phyloP scores from a whole-genome alignment of 2,329 filamentous ascomycete genomes.

The Leptographium wingfieldii region DNA sequence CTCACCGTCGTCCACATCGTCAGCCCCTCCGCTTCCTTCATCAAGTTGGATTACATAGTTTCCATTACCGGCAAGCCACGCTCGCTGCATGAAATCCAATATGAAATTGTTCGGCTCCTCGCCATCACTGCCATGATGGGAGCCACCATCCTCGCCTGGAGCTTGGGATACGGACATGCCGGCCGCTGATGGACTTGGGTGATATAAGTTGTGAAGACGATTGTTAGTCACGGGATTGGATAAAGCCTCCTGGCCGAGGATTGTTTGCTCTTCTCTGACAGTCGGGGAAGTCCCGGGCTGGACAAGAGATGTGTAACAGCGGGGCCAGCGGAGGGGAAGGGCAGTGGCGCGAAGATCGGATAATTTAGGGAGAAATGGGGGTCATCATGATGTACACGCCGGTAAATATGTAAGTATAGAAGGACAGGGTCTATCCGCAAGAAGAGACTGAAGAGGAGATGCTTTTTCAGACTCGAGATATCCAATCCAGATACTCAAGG shows the following conservation, averaged over 20 bases:
- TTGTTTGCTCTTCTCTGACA: not conserved
- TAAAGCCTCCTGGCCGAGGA: not conserved
- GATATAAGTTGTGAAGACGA: not conserved
- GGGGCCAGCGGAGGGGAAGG: not conserved
- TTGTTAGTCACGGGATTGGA: not conserved
- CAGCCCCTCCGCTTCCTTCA: conserved; percentile 11
- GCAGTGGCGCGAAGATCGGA: not conserved
- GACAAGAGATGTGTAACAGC: not conserved
- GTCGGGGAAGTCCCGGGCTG: not conserved
- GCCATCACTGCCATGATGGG: not conserved
- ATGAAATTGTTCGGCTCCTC: not conserved
- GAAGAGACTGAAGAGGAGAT: not conserved
- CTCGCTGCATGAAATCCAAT: not conserved
- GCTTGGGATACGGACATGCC: not conserved
- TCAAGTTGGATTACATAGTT: not conserved
- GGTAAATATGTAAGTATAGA: not conserved
- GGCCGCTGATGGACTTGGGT: not conserved
- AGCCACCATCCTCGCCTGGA: not conserved
- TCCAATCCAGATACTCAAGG: not conserved
- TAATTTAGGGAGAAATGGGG: not conserved
- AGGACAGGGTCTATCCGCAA: not conserved
- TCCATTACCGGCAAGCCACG: not conserved
- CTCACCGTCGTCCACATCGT: conserved; percentile 9
- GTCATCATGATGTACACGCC: not conserved
- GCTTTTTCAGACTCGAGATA: not conserved